Evolutionary conservation across 495 filamentous ascomycete genomes (phyloP).

Genomic region (Tuber melanosporum): DNA sequence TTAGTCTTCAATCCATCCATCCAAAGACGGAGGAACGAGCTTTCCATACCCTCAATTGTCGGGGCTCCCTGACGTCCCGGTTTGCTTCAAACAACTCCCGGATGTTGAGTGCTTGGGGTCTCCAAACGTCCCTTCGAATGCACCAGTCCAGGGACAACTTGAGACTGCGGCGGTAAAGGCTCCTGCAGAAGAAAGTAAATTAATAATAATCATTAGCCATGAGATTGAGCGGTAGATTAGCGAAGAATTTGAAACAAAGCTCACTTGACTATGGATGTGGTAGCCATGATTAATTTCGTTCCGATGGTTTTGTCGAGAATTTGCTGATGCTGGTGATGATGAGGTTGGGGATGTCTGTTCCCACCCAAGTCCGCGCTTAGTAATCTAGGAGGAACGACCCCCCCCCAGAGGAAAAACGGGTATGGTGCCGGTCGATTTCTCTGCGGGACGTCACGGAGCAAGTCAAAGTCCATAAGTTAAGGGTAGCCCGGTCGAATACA

Average conservation of each 20-base stretch:
- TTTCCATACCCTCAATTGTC: conserved; percentile 69
- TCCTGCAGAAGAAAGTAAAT: conserved; percentile 49
- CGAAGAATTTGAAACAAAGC: not conserved
- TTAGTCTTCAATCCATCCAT: conserved; percentile 12
- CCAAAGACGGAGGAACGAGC: not conserved
- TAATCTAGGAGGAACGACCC: not conserved
- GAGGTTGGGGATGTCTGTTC: conserved; percentile 20
- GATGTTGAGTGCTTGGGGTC: conserved; percentile 92
- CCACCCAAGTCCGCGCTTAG: conserved; percentile 15
- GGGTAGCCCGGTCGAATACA: too few species aligned
- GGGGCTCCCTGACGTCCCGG: conserved; percentile 73
- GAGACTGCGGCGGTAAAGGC: conserved; percentile 84
- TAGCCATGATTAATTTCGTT: conserved; percentile 26
- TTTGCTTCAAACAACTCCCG: conserved; percentile 94
- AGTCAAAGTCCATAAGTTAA: too few species aligned
- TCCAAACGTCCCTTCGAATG: conserved; percentile 83
- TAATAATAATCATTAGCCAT: not conserved
- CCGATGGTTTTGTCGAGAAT: conserved; percentile 12
- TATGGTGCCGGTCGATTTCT: too few species aligned
- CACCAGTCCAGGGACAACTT: conserved; percentile 94
- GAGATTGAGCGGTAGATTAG: not conserved
- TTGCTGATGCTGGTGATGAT: conserved; percentile 9
- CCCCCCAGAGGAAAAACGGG: too few species aligned
- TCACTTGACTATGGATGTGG: conserved; percentile 38
- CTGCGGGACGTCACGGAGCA: too few species aligned